Base-by-base conservation (phyloP, 495 filamentous ascomycete genomes). In the Penicillium tannophilum region DNA sequence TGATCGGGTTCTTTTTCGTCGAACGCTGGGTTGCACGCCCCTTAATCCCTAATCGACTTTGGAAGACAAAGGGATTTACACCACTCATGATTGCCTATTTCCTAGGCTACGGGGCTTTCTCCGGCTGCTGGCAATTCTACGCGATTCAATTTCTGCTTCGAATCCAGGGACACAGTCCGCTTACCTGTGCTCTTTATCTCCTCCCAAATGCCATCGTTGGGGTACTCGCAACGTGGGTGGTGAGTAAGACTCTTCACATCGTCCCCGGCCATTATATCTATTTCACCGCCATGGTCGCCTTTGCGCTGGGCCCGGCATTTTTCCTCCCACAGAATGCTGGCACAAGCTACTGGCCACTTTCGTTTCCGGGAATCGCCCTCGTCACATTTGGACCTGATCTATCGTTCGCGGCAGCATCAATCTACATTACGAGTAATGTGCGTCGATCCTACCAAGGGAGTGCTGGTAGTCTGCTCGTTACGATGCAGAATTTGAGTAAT, bases 101-200 rank as follows among this genome's bases (percentile, higher is more conserved):
- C 61, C 60, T 82, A 0, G 78, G 77, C 0, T 82, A 76, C 31
- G 79, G 79, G 1, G 71, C 69, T 28, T 80, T 67, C 63, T 72
- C 71, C 23, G 78, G 79, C 8, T 72, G 70, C 6, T 82, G 77
- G 77, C 79, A 82, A 46, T 81, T 81, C 63, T 82, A 79, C 56
- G 76, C 74, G 9, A 67, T 81, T n/a, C 78, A 81, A 49, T 82
- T 79, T 63, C 79, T 75, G 76, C 69, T 79, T 23, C 70, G 74
- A 14, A 72, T 79, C 43, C 78, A 80, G 44, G 60, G 72, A 11
- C 69, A 67, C 8, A 65, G 54, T 3, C 71, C 78, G 0, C 50
- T 82, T 4, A 74, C 71, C 0, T 70, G 76, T 0, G 76, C 77
- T 0, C 58, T 79, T 2, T 81, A 80, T 50, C 66, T 75, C 7